Conservation (phyloP, 2,329 filamentous ascomycete species). For the Pseudocercospora cruenta region DNA sequence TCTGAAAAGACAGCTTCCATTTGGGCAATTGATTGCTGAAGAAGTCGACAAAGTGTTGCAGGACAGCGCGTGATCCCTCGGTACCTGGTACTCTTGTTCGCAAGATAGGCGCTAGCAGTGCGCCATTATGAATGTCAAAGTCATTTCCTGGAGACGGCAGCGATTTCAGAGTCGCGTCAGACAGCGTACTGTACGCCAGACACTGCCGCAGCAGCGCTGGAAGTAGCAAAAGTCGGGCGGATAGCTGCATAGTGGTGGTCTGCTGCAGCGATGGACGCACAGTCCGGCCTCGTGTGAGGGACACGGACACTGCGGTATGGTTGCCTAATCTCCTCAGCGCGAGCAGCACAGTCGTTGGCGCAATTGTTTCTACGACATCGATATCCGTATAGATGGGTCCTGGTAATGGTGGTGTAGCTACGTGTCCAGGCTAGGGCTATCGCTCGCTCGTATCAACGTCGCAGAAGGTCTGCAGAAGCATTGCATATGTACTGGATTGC, state of each 20-base stretch:
- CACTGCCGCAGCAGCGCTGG: constrained; percentile 37
- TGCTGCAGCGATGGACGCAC: not conserved
- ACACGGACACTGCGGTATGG: not conserved
- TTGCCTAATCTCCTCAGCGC: not conserved
- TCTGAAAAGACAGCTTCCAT: constrained; percentile 84
- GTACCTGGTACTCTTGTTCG: constrained; percentile 88
- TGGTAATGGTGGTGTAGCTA: not conserved
- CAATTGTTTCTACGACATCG: not conserved
- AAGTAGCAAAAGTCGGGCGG: constrained; percentile 30
- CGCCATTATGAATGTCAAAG: constrained; percentile 76
- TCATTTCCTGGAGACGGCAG: constrained; percentile 69
- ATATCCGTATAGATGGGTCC: not conserved
- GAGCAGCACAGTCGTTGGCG: not conserved
- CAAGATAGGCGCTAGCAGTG: constrained; percentile 82
- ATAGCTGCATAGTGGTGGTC: constrained; percentile 29
- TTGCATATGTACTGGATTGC: not conserved
- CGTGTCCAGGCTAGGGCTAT: not conserved
- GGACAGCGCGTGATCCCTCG: constrained; percentile 70
- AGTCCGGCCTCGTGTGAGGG: not conserved
- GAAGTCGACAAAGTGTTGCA: constrained; percentile 82
- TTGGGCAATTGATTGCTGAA: constrained; percentile 73
- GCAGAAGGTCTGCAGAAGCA: too few species aligned
- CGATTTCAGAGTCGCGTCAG: constrained; percentile 71
- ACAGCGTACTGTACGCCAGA: constrained; percentile 63
- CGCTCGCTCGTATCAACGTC: too few species aligned